Evolutionary conservation across 2,329 filamentous ascomycete species (phyloP).

Genomic region (Fusarium tupiense): DNA sequence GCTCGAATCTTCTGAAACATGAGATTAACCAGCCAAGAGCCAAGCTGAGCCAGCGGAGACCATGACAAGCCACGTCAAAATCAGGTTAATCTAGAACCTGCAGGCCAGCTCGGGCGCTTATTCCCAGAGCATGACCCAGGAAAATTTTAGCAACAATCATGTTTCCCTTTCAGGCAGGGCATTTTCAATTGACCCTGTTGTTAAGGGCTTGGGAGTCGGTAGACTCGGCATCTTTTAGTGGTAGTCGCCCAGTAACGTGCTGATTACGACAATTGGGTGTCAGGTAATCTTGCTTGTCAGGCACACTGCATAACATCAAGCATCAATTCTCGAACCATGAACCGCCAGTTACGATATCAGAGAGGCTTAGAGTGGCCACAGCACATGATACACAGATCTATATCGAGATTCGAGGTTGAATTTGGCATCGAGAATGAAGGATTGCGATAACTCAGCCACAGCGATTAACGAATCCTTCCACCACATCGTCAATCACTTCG

Average conservation of each 20-base stretch:
- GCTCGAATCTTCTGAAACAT: constrained; percentile 17
- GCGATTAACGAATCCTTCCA: constrained; percentile 6
- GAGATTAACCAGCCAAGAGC: constrained; percentile 19
- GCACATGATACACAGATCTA: not conserved
- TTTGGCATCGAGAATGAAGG: not conserved
- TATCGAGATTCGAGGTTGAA: constrained; percentile 23
- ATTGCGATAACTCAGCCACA: constrained; percentile 27
- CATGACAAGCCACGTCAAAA: constrained; percentile 20
- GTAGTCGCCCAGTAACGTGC: constrained; percentile 7
- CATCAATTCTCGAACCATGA: not conserved
- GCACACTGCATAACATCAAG: not conserved
- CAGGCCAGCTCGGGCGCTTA: constrained; percentile 1
- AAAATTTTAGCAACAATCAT: constrained; percentile 11
- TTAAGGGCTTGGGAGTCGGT: constrained; percentile 24
- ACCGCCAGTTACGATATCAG: constrained; percentile 2
- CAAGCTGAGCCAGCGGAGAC: constrained; percentile 10
- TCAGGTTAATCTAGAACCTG: constrained; percentile 16
- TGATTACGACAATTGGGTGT: constrained; percentile 33
- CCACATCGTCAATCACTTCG: constrained; percentile 13
- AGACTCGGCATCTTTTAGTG: constrained; percentile 32
- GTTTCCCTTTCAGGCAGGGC: constrained; percentile 14
- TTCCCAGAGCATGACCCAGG: not conserved
- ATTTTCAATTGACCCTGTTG: constrained; percentile 13
- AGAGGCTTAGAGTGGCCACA: constrained; percentile 8
- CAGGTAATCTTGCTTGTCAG: constrained; percentile 27